Conservation (phyloP, 768 basidiomycete species). For the Russula earlei region DNA sequence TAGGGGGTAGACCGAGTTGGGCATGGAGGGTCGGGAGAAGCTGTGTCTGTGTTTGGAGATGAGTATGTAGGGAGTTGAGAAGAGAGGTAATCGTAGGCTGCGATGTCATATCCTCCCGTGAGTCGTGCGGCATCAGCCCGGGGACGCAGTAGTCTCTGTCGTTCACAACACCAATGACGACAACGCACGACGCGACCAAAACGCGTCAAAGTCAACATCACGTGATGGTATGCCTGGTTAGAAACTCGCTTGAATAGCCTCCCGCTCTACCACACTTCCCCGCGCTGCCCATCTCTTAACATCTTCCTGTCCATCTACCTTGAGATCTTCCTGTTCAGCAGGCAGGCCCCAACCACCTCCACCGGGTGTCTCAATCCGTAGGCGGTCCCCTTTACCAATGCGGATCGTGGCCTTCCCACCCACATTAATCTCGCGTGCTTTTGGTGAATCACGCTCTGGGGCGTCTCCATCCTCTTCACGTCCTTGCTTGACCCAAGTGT, state of each 20-base stretch:
- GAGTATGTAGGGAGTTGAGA: conserved; percentile 66
- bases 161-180: neutral
- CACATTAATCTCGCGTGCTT: conserved; percentile 66
- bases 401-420: conserved; percentile 81
- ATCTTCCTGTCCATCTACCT: conserved; percentile 29
- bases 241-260: conserved; percentile 48
- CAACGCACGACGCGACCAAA: neutral
- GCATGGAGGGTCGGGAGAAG: conserved; percentile 73
- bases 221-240: conserved; percentile 24
- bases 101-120: conserved; percentile 8
- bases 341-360: conserved; percentile 75
- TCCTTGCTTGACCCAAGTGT: conserved; percentile 78
- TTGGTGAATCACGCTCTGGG: conserved; percentile 47
- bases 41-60: conserved; percentile 73
- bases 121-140: neutral
- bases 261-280: conserved; percentile 57
- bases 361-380: conserved; percentile 82
- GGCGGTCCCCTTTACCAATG: conserved; percentile 80
- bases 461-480: conserved; percentile 58
- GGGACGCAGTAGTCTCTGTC: neutral
- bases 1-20: conserved; percentile 73
- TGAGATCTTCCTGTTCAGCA: neutral
- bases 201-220: conserved; percentile 15
- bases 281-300: conserved; percentile 54
- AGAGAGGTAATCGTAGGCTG: conserved; percentile 44